phyloP scores from a whole-genome alignment of 1,284 basidiomycete genomes.

The Cryptococcus floricola region DNA sequence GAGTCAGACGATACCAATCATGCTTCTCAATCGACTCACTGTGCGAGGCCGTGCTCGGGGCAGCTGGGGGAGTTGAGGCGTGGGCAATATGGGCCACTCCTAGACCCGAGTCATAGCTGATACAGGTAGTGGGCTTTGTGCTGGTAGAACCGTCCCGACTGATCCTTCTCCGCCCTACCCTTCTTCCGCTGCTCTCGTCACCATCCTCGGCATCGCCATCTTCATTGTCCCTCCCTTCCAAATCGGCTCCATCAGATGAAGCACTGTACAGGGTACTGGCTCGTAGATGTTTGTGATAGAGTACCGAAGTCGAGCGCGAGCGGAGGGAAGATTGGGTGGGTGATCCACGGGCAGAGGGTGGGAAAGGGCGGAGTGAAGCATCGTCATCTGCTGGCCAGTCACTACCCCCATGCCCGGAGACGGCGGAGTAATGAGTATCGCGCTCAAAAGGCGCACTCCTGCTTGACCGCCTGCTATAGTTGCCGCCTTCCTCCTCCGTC shows the following conservation, averaged over 20 bases:
- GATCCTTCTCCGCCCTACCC: neutral
- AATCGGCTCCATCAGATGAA: conserved; percentile 4
- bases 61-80: conserved; percentile 54
- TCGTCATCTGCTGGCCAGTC: conserved; percentile 74
- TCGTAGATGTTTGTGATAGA: conserved; percentile 1
- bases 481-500: conserved; percentile 2
- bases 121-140: conserved; percentile 90
- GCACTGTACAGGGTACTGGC: conserved; percentile 1
- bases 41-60: neutral
- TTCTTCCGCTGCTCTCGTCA: neutral
- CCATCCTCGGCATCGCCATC: conserved; percentile 14
- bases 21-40: conserved; percentile 48
- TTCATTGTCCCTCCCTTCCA: conserved; percentile 4
- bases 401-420: neutral
- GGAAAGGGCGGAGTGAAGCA: conserved; percentile 77
- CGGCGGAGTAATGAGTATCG: no score
- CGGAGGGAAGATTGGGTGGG: conserved; percentile 59
- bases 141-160: conserved; percentile 53
- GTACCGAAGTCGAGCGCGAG: conserved; percentile 52
- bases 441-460: neutral
- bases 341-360: conserved; percentile 76
- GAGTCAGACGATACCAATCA: no score
- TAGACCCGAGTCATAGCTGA: conserved; percentile 75
- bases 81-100: conserved; percentile 88
- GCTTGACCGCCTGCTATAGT: neutral